These are phyloP conservation scores for Discostella stelligera DNA, from an alignment of 352 stramenopile species.

Conservation along the genomic window DNA sequence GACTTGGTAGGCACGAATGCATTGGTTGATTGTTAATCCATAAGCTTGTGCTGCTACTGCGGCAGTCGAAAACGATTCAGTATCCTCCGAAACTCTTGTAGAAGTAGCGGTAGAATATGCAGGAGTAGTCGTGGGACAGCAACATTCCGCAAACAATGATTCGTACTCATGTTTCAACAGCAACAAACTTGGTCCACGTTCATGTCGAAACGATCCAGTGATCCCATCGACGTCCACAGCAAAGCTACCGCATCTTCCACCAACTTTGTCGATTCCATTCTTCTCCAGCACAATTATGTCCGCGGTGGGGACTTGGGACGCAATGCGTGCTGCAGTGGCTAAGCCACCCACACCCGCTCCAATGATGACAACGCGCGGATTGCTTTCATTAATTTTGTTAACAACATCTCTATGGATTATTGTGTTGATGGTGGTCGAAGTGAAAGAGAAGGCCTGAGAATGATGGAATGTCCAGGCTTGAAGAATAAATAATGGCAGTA, in stretches of 20 bases:
- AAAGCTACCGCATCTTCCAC: constrained; percentile 70
- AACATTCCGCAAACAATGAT: constrained; percentile 61
- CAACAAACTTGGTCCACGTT: constrained; percentile 66
- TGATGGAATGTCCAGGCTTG: too few relatives aligned
- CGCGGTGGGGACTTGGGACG: constrained; percentile 11
- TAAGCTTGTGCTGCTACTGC: constrained; percentile 36
- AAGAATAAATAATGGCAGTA: too few relatives aligned
- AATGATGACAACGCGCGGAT: constrained; percentile 58
- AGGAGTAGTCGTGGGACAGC: not conserved
- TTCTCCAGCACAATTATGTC: constrained; percentile 73
- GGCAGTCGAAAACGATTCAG: constrained; percentile 22
- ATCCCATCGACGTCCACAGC: constrained; percentile 28
- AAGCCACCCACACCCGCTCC: constrained; percentile 70
- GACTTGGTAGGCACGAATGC: constrained; percentile 73
- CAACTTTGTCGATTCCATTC: constrained; percentile 52
- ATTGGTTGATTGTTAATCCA: constrained; percentile 67
- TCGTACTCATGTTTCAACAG: constrained; percentile 66
- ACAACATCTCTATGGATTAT: too few relatives aligned
- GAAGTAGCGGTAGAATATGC: too few relatives aligned
- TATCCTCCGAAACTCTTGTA: too few relatives aligned
- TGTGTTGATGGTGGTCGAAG: too few relatives aligned
- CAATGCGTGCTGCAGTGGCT: constrained; percentile 58
- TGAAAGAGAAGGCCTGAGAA: too few relatives aligned
- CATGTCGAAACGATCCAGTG: constrained; percentile 66
- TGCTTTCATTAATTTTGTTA: too few relatives aligned